phyloP scores from a whole-genome alignment of 2,329 filamentous ascomycete genomes.

The Pyricularia sp. region DNA sequence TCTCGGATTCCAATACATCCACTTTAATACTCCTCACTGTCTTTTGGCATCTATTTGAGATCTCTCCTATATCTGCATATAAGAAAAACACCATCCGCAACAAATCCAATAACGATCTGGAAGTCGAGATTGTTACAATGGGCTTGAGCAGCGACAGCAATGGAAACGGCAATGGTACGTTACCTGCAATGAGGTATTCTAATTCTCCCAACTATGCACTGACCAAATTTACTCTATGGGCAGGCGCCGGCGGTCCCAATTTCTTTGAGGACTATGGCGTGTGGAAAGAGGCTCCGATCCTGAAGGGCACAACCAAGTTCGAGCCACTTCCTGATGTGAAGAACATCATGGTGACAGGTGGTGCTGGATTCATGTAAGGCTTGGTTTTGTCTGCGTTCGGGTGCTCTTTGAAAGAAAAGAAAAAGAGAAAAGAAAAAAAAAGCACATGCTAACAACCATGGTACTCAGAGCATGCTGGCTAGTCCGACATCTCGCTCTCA shows the following conservation, averaged over 20 bases:
- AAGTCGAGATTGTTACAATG: background rate
- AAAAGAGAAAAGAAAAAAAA: no score
- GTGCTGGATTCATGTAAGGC: slow-evolving; percentile 75
- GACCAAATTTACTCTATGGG: background rate
- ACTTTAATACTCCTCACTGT: background rate
- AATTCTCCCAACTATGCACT: background rate
- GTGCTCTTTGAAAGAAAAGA: no score
- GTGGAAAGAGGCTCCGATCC: slow-evolving; percentile 63
- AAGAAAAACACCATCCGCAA: background rate
- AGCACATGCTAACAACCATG: background rate
- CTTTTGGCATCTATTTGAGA: background rate
- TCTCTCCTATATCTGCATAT: background rate
- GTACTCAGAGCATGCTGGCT: slow-evolving; percentile 66
- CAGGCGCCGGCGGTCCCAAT: slow-evolving; percentile 11
- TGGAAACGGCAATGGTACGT: background rate
- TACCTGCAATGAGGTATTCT: background rate
- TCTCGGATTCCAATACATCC: background rate
- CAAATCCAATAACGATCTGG: background rate
- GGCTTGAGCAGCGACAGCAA: background rate
- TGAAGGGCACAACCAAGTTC: slow-evolving; percentile 62
- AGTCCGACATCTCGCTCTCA: slow-evolving; percentile 66
- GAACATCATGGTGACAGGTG: slow-evolving; percentile 78
- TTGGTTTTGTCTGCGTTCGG: background rate
- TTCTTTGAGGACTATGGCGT: slow-evolving; percentile 52
- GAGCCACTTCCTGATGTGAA: slow-evolving; percentile 59